These are phyloP conservation scores for Dispira simplex DNA, from an alignment of 192 early-diverging fungal species.

Conservation along the genomic window DNA sequence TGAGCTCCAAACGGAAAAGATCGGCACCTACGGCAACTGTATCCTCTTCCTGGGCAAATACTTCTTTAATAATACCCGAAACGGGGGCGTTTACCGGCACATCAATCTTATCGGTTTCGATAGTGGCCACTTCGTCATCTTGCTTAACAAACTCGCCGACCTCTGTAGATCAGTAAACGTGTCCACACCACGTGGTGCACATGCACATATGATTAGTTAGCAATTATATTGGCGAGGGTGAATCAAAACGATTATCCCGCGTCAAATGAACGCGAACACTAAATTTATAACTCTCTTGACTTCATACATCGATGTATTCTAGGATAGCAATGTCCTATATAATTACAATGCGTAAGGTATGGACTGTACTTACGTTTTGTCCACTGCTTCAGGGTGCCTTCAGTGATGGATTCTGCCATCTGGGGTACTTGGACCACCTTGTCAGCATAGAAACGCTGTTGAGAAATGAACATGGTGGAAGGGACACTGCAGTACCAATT, in stretches of 20 bases:
- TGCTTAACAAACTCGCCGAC: constrained; percentile 87
- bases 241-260: no score
- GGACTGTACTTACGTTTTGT: constrained; percentile 61
- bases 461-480: background rate
- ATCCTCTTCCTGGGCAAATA: constrained; percentile 73
- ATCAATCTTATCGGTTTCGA: constrained; percentile 99
- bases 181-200: no score
- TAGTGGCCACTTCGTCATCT: constrained; percentile 93
- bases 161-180: constrained; percentile 19
- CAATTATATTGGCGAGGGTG: no score
- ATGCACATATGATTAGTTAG: no score
- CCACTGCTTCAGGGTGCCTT: constrained; percentile 93
- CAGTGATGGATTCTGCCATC: constrained; percentile 97
- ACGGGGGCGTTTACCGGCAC: constrained; percentile 95
- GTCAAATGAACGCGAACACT: no score
- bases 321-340: no score
- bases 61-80: constrained; percentile 71
- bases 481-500: background rate
- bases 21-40: constrained; percentile 82
- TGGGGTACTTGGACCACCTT: constrained; percentile 85
- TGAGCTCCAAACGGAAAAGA: constrained; percentile 79
- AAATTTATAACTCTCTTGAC: no score
- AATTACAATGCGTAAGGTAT: no score
- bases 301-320: no score
- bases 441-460: constrained; percentile 32